Conservation (phyloP, 2,329 filamentous ascomycete species). For the Aureobasidium lini region DNA sequence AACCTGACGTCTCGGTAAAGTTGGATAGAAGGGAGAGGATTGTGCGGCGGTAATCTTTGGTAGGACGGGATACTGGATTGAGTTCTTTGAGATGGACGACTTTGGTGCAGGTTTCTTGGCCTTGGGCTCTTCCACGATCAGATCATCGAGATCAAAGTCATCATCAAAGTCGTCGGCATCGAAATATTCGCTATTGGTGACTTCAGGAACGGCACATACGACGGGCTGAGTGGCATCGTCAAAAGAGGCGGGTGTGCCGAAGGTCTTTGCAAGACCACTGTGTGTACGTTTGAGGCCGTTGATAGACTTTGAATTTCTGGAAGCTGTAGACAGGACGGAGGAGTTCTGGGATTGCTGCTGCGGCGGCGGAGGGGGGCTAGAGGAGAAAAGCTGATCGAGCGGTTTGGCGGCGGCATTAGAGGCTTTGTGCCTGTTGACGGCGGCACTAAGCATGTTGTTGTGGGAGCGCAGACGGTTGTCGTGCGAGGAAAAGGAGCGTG, state of each 20-base stretch:
- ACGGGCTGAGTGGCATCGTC: conserved; percentile 29
- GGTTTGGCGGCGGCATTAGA: conserved; percentile 21
- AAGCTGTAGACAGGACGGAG: conserved; percentile 29
- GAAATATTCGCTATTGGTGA: conserved; percentile 47
- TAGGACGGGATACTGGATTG: conserved; percentile 35
- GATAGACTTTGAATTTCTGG: conserved; percentile 20
- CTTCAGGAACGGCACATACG: conserved; percentile 20
- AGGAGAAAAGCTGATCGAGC: conserved; percentile 48
- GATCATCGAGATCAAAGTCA: conserved; percentile 62
- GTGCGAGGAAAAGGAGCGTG: conserved; percentile 15
- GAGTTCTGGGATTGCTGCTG: conserved; percentile 30
- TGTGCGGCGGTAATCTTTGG: conserved; percentile 24
- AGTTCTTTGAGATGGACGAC: conserved; percentile 12
- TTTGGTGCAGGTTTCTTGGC: conserved; percentile 8
- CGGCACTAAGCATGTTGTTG: conserved; percentile 35
- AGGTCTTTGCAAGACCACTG: conserved; percentile 39
- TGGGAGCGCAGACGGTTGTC: conserved; percentile 7
- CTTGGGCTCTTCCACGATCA: conserved; percentile 49
- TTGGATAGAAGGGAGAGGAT: conserved; percentile 23
- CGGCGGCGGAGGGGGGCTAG: conserved; percentile 43
- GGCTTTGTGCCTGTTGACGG: conserved; percentile 33
- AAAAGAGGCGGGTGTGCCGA: conserved; percentile 31
- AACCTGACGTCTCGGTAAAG: conserved; percentile 22
- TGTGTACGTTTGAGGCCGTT: conserved; percentile 38
- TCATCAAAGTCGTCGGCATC: conserved; percentile 82